Evolutionary conservation across 495 filamentous ascomycete species (phyloP), one percentile per base, ranked within the genome.

Genomic region (Thozetella sp.): DNA sequence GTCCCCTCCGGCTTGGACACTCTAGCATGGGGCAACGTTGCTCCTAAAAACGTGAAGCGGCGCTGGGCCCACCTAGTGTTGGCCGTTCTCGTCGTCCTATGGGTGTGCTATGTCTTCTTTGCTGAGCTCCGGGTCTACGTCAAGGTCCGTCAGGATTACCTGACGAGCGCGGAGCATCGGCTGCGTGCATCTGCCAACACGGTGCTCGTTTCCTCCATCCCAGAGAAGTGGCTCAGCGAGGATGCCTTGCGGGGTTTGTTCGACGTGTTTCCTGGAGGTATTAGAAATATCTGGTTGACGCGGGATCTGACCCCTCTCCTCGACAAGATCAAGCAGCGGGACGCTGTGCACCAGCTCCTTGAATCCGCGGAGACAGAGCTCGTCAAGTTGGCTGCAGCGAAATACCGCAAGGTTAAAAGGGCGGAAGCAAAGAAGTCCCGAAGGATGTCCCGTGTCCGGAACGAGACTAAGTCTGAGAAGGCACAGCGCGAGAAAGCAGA

Each of bases 231-330:
- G 94, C 85, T 96, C 13, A 90, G 83, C 23, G 80, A 90, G 46
- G 86, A 96, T 54, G 90, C 92, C 11, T 80, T 99, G 13, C 82
- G 88, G 45, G 87, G 84, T 0, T 79, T 99, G n/a, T 99, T 95
- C 65, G 95, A 99, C 72, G 93, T 98, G 6, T 99, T 97, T 66
- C 95, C 95, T 2, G 95, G 95, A 45, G 95, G 95, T 51, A 88
- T 99, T 70, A 86, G 93, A 55, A 97, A 97, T 70, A 93, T 98
- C 30, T 99, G 93, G 92, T 89, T 97, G 61, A 97, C 97, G 55
- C 88, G 95, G 22, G 91, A 98, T 67, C 94, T 90, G 58, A 92
- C 95, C 55, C 87, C 91, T 24, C 84, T 99, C 13, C 82, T 90
- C 54, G 90, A 93, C 57, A 99, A 99, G 68, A 90, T 98, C 45